Conservation (phyloP, 805 yeast genomes). For the Yarrowia keelungensis region DNA sequence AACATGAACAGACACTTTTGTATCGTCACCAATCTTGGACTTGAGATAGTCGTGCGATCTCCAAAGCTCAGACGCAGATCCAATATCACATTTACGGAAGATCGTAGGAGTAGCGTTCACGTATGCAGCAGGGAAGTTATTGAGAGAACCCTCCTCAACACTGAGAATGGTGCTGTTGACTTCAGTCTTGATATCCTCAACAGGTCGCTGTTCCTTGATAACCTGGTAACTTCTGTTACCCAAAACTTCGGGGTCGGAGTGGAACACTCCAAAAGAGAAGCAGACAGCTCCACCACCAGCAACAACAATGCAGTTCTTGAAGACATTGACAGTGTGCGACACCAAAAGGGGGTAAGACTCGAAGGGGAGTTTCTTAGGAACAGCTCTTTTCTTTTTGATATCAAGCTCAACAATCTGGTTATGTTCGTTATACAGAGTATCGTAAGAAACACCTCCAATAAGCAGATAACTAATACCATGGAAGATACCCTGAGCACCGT, state of each 20-base stretch:
- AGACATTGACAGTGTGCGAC: conserved; percentile 57
- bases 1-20: conserved; percentile 48
- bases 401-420: conserved; percentile 52
- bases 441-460: conserved; percentile 63
- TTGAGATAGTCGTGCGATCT: conserved; percentile 47
- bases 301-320: conserved; percentile 43
- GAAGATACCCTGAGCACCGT: conserved; percentile 56
- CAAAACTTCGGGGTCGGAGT: conserved; percentile 50
- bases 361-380: conserved; percentile 11
- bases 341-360: conserved; percentile 56
- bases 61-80: conserved; percentile 48
- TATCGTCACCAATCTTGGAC: conserved; percentile 45
- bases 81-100: conserved; percentile 46
- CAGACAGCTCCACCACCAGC: conserved; percentile 83
- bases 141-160: conserved; percentile 16
- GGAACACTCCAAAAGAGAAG: conserved; percentile 74
- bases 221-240: conserved; percentile 18
- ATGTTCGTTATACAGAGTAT: conserved; percentile 48
- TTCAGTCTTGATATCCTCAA: conserved; percentile 1
- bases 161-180: not conserved
- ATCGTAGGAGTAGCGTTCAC: conserved; percentile 45
- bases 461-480: conserved; percentile 51
- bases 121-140: conserved; percentile 8
- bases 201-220: conserved; percentile 16
- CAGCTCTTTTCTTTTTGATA: conserved; percentile 1